Evolutionary conservation across 2,329 filamentous ascomycete genomes (phyloP), one percentile per base, ranked within the genome.

Genomic region (Aspergillus ochraceus): DNA sequence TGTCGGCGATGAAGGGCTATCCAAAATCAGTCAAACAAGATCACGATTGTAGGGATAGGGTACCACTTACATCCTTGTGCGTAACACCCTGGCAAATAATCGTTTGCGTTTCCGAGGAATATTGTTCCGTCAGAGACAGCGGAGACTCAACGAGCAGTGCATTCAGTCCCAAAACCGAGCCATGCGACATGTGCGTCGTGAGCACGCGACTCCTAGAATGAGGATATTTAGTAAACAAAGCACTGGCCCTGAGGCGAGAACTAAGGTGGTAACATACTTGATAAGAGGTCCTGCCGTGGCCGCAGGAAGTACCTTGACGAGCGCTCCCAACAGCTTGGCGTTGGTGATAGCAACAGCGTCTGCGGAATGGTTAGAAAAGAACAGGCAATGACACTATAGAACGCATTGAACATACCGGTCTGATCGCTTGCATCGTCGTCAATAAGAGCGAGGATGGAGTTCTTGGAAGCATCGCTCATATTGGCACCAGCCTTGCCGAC

Each of bases 401-500:
- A 20, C 45, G n/a, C 29, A 55, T 19, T 30, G 1, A 59, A 64
- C 70, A 70, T 81, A 73, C 87, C 85, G 70, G 92, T 91, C 50
- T 84, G 84, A 65, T 91, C 90, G 61, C 91, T 90, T 3, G 84
- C 80, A 62, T 97, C 92, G 66, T 88, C 88, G 74, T 98, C 95
- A 70, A 99, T 97, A 52, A 99, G 82, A 49, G 86, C 85, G 52
- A 99, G 81, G 26, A 99, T 92, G n/a, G 93, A 88, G 61, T 88
- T 85, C 57, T 93, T 88, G 52, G 94, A 97, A 22, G 88, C 81
- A 70, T 98, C 95, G 68, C 91, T 93, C 95, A 99, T 99, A 77
- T 94, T 97, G 59, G 84, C 84, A 57, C 95, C 95, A 19, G 93
- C 94, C 77, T 97, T 97, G 81, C 91, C 94, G 61, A 99, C 89